Percentiles rank a stretch among this genome's conserved stretches.
Evolutionary conservation across 257 asterid genomes (phyloP).

Genomic region (Przewalskia tangutica): DNA sequence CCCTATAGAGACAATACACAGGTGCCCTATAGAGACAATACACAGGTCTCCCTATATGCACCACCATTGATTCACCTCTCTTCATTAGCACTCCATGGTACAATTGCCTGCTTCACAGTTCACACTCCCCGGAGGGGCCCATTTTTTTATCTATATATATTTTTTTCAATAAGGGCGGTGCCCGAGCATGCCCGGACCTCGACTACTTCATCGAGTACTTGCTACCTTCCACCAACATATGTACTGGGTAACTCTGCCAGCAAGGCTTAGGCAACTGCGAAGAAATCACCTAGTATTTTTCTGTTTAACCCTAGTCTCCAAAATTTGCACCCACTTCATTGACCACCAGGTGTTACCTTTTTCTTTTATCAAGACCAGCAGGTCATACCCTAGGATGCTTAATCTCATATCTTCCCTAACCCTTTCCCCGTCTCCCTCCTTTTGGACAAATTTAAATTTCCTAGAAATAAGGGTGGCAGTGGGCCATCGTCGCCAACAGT

Average conservation of each 20-base stretch:
- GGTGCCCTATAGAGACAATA: background rate
- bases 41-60: background rate
- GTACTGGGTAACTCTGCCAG: background rate
- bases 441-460: background rate
- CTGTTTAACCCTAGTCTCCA: background rate
- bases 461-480: background rate
- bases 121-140: background rate
- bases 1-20: background rate
- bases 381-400: background rate
- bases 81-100: background rate
- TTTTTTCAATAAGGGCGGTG: background rate
- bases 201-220: background rate
- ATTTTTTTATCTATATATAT: background rate
- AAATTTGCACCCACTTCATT: background rate
- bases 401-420: background rate
- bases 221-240: background rate
- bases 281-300: background rate
- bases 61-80: background rate
- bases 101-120: constrained; percentile 1
- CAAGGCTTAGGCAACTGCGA: background rate
- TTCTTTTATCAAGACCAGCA: background rate
- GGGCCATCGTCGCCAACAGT: background rate
- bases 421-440: background rate
- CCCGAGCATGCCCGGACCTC: background rate
- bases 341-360: background rate